These are phyloP conservation scores for Coemansia sp. DNA, from an alignment of 192 early-diverging fungal species.

Conservation along the genomic window DNA sequence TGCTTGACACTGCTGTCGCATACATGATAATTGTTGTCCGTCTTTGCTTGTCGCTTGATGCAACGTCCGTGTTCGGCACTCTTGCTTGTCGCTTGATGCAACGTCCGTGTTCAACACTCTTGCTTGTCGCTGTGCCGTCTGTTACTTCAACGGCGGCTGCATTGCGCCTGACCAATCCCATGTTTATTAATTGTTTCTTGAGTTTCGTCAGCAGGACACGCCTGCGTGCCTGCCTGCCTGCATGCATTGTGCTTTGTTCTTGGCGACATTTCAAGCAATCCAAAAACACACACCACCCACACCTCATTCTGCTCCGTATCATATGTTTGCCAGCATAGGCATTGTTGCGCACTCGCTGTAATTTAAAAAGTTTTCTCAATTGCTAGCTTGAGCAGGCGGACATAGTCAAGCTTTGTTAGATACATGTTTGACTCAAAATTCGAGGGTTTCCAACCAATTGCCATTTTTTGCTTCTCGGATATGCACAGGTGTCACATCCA, in stretches of 20 bases:
- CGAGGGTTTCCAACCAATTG: no score
- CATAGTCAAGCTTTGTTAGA: conserved; percentile 1
- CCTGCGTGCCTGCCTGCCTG: neutral
- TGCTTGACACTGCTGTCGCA: neutral
- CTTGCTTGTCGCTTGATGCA: neutral
- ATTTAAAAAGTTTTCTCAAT: conserved; percentile 1
- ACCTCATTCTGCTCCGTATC: neutral
- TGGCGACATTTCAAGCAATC: neutral
- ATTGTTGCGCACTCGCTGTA: neutral
- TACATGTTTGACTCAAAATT: neutral
- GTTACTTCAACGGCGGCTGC: neutral
- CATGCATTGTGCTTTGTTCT: conserved; percentile 7
- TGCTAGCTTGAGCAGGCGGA: neutral
- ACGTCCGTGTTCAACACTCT: no score
- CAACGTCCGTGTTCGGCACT: neutral
- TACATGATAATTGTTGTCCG: conserved; percentile 6
- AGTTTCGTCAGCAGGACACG: neutral
- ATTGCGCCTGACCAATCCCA: conserved; percentile 1
- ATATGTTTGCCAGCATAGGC: neutral
- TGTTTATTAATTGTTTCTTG: neutral
- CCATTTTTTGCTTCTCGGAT: neutral
- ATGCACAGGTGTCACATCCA: no score
- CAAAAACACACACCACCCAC: neutral
- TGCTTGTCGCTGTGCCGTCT: neutral
- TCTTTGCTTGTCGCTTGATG: neutral